Base-by-base conservation (phyloP, 2,329 filamentous ascomycete genomes). In the Fonsecaea monophora region DNA sequence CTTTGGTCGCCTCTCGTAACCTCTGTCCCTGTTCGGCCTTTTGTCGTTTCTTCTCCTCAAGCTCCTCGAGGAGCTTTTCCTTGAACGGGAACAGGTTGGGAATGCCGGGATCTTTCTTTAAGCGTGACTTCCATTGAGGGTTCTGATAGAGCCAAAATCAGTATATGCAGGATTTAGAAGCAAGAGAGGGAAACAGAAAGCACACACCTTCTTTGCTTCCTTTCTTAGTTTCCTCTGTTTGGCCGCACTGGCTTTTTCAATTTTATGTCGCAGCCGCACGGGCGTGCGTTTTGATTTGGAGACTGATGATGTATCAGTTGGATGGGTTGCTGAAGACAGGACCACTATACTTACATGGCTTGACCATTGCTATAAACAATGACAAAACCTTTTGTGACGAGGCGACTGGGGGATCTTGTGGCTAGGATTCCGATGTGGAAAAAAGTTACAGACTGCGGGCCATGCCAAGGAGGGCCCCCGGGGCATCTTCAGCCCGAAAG, bases 21-120 rank as follows among this genome's bases (percentile, higher is more conserved):
- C 86, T 86, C 78, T 87, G 84, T 65, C 86, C 85, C 76, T 97
- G 92, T 75, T 97, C 93, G 70, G 88, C 88, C 83, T 94, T 97
- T 78, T 87, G 83, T 72, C 90, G 83, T 76, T 90, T 90, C 74
- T 88, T 90, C 81, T 97, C 92, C 81, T 99, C 95, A 74, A 99
- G 96, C 80, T 99, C 93, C 66, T 94, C 89, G 38, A 99, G 86
- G 34, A 99, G 87, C 84, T 91, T 94, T 79, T 97, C 94, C 83
- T 99, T 99, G 85, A 95, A 97, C 0, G 95, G 95, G 82, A 97
- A 99, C 40, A 97, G 82, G 77, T 98, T 99, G 48, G 95, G 95
- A 69, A 99, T 97, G 57, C 95, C 95, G 30, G 94, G 95, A 75
- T 99, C 95, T 83, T 98, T 99, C 87, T 97, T 98, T 73, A 97